Evolutionary conservation across 2,329 filamentous ascomycete species (phyloP).

Genomic region (Trichoderma sp.): DNA sequence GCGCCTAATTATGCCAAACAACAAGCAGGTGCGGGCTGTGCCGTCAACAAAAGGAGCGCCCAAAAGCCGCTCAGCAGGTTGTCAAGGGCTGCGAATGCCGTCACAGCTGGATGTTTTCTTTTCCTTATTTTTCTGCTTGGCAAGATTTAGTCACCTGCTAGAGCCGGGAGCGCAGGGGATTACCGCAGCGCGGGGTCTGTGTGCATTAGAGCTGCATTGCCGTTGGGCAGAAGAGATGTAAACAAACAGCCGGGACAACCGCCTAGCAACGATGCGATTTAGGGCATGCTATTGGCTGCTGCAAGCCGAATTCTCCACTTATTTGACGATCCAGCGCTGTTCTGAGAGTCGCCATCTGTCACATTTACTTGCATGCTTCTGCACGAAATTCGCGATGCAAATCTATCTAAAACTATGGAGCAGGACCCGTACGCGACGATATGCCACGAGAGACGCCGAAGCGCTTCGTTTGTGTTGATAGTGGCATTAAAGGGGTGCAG

Average conservation of each 20-base stretch:
- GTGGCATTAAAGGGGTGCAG: constrained; percentile 6
- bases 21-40: not conserved
- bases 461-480: not conserved
- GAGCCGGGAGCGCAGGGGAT: constrained; percentile 27
- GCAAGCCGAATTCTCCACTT: not conserved
- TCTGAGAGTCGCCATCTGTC: not conserved
- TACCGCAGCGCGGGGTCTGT: constrained; percentile 34
- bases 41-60: constrained; percentile 4
- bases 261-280: constrained; percentile 32
- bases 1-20: constrained; percentile 24
- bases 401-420: constrained; percentile 27
- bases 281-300: not conserved
- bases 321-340: not conserved
- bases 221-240: constrained; percentile 30
- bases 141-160: constrained; percentile 9
- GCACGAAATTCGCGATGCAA: constrained; percentile 18
- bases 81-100: constrained; percentile 26
- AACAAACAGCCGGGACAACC: constrained; percentile 34
- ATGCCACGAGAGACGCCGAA: not conserved
- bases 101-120: constrained; percentile 25
- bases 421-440: not conserved
- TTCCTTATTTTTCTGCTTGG: constrained; percentile 9
- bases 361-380: constrained; percentile 22
- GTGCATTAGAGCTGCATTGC: constrained; percentile 23
- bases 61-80: constrained; percentile 8